Conservation (phyloP, 2,329 filamentous ascomycete genomes). For the Orbilia blumenaviensis region DNA sequence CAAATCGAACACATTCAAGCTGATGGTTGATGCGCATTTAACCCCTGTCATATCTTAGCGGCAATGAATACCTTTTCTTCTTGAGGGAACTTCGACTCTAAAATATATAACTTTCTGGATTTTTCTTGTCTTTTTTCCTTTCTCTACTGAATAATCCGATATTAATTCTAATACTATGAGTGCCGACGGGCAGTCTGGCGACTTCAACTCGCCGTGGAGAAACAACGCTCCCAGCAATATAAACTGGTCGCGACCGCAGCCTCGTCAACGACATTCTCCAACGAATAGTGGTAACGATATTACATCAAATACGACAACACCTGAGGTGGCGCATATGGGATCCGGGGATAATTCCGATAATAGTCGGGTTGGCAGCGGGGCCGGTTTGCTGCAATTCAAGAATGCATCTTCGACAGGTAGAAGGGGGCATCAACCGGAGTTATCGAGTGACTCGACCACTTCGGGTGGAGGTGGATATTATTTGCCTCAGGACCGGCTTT, state of each 20-base stretch:
- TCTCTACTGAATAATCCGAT: neutral
- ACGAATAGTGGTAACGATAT: conserved; percentile 16
- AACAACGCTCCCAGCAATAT: conserved; percentile 13
- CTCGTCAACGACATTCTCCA: conserved; percentile 34
- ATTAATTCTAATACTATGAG: conserved; percentile 28
- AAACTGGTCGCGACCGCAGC: conserved; percentile 52
- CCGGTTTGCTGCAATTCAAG: conserved; percentile 37
- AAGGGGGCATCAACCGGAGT: conserved; percentile 45
- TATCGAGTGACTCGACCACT: conserved; percentile 45
- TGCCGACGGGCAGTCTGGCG: conserved; percentile 32
- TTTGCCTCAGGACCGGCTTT: conserved; percentile 38
- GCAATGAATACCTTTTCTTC: conserved; percentile 18
- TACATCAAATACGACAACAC: neutral
- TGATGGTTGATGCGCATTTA: conserved; percentile 2
- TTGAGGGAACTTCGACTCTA: neutral
- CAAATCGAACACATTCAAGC: neutral
- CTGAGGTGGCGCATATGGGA: conserved; percentile 26
- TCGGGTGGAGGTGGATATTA: conserved; percentile 29
- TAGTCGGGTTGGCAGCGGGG: conserved; percentile 22
- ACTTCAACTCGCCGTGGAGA: conserved; percentile 31
- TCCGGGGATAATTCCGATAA: conserved; percentile 11
- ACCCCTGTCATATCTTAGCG: neutral
- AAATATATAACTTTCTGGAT: neutral
- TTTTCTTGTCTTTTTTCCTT: too few relatives aligned
- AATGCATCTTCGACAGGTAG: conserved; percentile 21